Evolutionary conservation across 2,329 filamentous ascomycete genomes (phyloP).

Genomic region (Plenodomus tracheiphilus): DNA sequence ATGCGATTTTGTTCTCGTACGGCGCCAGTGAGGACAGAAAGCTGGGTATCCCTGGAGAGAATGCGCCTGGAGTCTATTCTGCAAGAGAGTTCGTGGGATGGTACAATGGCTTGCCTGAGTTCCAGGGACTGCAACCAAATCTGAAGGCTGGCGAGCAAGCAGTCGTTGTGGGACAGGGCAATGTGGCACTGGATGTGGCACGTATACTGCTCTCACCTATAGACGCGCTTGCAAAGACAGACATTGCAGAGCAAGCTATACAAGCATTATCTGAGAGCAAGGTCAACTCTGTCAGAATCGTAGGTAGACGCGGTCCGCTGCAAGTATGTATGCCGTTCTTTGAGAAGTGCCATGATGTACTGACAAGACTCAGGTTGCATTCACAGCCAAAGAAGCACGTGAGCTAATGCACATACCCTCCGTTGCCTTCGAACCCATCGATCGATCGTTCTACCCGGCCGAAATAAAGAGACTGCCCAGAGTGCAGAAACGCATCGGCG

Average conservation of each 20-base stretch:
- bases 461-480: slow-evolving; percentile 72
- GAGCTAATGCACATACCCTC: slow-evolving; percentile 79
- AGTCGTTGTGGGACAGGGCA: slow-evolving; percentile 90
- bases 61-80: slow-evolving; percentile 76
- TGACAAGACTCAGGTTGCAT: slow-evolving; percentile 69
- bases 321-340: slow-evolving; percentile 60
- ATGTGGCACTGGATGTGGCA: slow-evolving; percentile 92
- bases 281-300: slow-evolving; percentile 79
- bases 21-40: slow-evolving; percentile 83
- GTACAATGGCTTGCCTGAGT: slow-evolving; percentile 95
- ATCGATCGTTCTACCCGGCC: slow-evolving; percentile 66
- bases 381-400: slow-evolving; percentile 91
- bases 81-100: slow-evolving; percentile 94
- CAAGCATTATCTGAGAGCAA: slow-evolving; percentile 71
- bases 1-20: slow-evolving; percentile 90
- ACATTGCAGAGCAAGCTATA: slow-evolving; percentile 85
- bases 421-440: slow-evolving; percentile 72
- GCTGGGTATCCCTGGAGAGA: slow-evolving; percentile 79
- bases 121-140: slow-evolving; percentile 71
- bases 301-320: slow-evolving; percentile 85
- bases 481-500: slow-evolving; percentile 74
- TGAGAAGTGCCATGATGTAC: slow-evolving; percentile 5
- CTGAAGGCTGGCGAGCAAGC: slow-evolving; percentile 77
- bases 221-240: slow-evolving; percentile 74
- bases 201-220: slow-evolving; percentile 80